Evolutionary conservation across 306 rosid genomes (phyloP), one percentile per base, ranked within the genome.

Genomic region (Astragalus glycyphyllos): DNA sequence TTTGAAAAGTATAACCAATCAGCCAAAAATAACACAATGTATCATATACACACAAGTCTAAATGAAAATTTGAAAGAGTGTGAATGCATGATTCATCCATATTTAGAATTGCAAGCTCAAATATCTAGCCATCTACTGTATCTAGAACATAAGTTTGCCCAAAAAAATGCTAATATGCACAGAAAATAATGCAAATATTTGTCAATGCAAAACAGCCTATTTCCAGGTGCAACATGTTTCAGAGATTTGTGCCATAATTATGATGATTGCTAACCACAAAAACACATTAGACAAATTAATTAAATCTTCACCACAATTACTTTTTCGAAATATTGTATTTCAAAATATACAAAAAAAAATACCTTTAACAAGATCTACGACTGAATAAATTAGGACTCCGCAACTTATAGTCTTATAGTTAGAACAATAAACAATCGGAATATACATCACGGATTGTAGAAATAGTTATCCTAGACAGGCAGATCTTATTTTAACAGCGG

Each of bases 221-320:
- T 23, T 68, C 63, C 26, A 16, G 9, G 65, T 11, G 37, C 41
- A 54, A 46, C 29, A 54, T 57, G 20, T 55, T 42, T 64, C 58
- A 76, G 31, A 29, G 29, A 31, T 26, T 14, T 8, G 11, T 4
- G 47, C 20, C 13, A 42, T 50, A 41, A 60, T 12, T 56, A 54
- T 44, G 72, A 55, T 5, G 8, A 17, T 54, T 17, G 58, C 51
- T 62, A 77, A 35, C 67, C 54, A 62, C 70, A 29, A 69, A 59
- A 54, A 0, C 23, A 69, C 13, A 46, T 35, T 51, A 17, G 13
- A 62, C 11, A 62, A 56, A 31, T 71, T 64, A 38, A 45, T 65
- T 34, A 37, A 55, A 49, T 40, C 34, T 71, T 71, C 70, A 26
- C 70, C 49, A 41, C 41, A 38, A 47, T 35, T 48, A 50, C 31